Evolutionary conservation across 192 early-diverging fungal species (phyloP), one percentile per base, ranked within the genome.

Genomic region (Bifiguratus adelaidae): DNA sequence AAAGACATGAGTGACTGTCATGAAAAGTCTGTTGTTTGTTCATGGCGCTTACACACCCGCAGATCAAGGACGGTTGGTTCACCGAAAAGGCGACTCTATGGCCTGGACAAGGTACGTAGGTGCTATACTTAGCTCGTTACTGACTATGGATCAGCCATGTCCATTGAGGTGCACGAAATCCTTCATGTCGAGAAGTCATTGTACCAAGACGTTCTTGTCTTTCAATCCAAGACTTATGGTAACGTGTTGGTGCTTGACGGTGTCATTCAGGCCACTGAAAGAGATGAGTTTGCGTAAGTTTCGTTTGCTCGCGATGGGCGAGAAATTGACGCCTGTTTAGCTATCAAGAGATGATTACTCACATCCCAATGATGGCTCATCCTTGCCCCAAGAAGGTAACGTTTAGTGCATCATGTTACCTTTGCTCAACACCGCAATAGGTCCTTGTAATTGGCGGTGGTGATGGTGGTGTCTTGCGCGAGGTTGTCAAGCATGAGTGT

Each of bases 311-410:
- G 28, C 2, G 53, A 0, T 29, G 3, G 41, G 30, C 20, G 33
- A 3, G 19, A 27, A 35, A 20, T 40, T 4, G 22, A 30, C 9
- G 24, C 40, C 41, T 29, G 7, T 33, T 34, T 44, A 84, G 81
- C 19, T 97, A 97, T 76, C 96, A 99, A 71, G 96, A 99, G 73
- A 99, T 97, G 94, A 99, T 99, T 72, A 87, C 94, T 41, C 94
- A 99, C 55, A 68, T 93, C 23, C 87, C 96, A 16, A 69, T 99
- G 64, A 94, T 86, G 60, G 71, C 86, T 38, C 96, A 99, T 70
- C 86, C 94, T 43, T 76, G 91, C 76, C 96, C 96, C 42, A 80
- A 85, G 65, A 85, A 92, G 69, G 89, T 88, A 55, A 47, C 48
- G 30, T n/a, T 53, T n/a, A 16, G 28, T 44, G 4, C 15, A 40